A percentile compares a stretch with the other conserved stretches of the same genome.
These are phyloP conservation scores for Tuber microsphaerosporum DNA, from an alignment of 495 filamentous ascomycete genomes.

Conservation along the genomic window DNA sequence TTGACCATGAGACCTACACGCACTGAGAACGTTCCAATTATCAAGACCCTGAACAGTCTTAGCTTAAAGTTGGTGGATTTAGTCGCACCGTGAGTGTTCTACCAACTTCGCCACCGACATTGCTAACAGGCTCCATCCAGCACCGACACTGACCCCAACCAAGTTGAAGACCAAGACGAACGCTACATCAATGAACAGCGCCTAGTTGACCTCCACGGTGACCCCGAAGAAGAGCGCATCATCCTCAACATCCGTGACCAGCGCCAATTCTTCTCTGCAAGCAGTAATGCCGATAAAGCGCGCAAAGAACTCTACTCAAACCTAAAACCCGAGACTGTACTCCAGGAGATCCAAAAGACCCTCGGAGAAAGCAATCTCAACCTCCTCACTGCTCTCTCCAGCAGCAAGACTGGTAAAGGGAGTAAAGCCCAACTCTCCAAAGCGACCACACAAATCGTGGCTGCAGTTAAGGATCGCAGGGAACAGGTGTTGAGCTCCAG, in stretches of 20 bases:
- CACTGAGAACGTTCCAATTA: constrained; percentile 64
- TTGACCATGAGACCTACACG: constrained; percentile 70
- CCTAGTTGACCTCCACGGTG: constrained; percentile 74
- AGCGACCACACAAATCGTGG: constrained; percentile 46
- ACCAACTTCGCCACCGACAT: background rate
- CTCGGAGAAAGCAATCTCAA: constrained; percentile 57
- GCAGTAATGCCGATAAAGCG: constrained; percentile 53
- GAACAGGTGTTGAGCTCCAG: constrained; percentile 48
- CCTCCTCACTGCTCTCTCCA: constrained; percentile 53
- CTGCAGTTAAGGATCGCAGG: constrained; percentile 51
- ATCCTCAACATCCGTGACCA: constrained; percentile 83
- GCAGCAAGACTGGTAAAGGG: constrained; percentile 56
- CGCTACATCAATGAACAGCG: constrained; percentile 64
- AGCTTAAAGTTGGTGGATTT: constrained; percentile 86
- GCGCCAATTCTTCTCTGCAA: constrained; percentile 65
- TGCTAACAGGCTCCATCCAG: constrained; percentile 13
- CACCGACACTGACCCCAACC: constrained; percentile 59
- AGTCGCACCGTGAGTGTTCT: constrained; percentile 55
- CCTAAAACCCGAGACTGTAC: constrained; percentile 61
- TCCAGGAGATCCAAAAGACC: constrained; percentile 57
- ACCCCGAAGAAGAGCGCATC: constrained; percentile 64
- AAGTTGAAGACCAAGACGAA: constrained; percentile 63
- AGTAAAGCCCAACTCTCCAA: constrained; percentile 41
- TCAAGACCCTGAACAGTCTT: constrained; percentile 74
- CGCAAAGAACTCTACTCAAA: constrained; percentile 49